These are phyloP conservation scores for Cladosporium halotolerans DNA, from an alignment of 2,329 filamentous ascomycete genomes.

Conservation along the genomic window DNA sequence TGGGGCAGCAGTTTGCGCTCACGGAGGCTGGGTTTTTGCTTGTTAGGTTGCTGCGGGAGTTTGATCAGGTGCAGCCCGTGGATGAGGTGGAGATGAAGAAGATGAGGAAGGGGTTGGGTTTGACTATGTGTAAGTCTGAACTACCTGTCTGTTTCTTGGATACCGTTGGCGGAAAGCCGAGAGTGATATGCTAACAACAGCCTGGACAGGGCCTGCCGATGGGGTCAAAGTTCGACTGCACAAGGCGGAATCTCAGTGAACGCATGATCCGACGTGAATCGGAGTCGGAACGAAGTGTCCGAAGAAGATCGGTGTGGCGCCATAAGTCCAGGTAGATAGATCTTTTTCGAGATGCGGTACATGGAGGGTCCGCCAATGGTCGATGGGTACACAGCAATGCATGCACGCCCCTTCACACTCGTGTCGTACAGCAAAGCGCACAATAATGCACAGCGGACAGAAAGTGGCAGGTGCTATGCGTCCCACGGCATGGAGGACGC, in stretches of 20 bases:
- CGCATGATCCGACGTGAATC: neutral
- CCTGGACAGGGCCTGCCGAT: slow-evolving; percentile 2
- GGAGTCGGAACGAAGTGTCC: no score
- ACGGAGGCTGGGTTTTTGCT: slow-evolving; percentile 41
- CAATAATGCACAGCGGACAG: slow-evolving; percentile 3
- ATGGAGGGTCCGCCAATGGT: no score
- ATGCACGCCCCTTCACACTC: no score
- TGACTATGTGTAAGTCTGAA: slow-evolving; percentile 20
- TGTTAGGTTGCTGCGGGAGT: slow-evolving; percentile 38
- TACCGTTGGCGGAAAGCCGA: neutral
- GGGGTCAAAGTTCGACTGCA: slow-evolving; percentile 7
- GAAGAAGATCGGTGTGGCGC: no score
- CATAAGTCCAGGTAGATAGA: no score
- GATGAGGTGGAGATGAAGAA: slow-evolving; percentile 14
- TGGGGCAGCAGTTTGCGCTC: slow-evolving; percentile 42
- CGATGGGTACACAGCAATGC: no score
- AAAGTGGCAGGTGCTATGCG: slow-evolving; percentile 2
- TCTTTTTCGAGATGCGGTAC: no score
- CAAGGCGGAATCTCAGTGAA: neutral
- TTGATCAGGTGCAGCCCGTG: slow-evolving; percentile 24
- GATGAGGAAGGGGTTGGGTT: slow-evolving; percentile 17
- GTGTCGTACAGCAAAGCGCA: neutral
- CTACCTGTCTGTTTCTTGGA: neutral
- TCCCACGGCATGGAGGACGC: neutral
- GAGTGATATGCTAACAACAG: neutral